Percentiles rank a stretch among this genome's conserved stretches.
These are phyloP conservation scores for Psilocybe sp. DNA, from an alignment of 768 basidiomycete genomes.

Conservation along the genomic window DNA sequence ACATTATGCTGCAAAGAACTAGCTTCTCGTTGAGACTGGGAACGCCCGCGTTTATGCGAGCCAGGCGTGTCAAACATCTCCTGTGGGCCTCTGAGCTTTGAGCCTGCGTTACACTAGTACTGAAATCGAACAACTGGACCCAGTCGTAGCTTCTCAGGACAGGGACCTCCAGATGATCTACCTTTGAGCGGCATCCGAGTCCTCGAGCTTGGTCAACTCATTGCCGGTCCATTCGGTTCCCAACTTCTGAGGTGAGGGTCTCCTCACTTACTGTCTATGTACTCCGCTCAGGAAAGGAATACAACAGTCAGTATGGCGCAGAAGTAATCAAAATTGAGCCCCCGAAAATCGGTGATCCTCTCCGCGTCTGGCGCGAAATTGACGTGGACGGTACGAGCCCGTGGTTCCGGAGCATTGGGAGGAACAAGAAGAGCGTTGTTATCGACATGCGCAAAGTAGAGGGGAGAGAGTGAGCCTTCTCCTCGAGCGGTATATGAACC, in stretches of 20 bases:
- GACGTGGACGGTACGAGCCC: slow-evolving; percentile 71
- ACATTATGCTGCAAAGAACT: too few species aligned
- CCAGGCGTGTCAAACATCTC: too few species aligned
- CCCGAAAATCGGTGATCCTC: slow-evolving; percentile 59
- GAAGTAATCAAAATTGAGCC: slow-evolving; percentile 74
- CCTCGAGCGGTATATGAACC: not conserved
- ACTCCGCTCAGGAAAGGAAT: not conserved
- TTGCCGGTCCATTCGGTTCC: slow-evolving; percentile 72
- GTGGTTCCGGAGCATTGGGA: slow-evolving; percentile 69
- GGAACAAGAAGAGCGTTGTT: slow-evolving; percentile 74
- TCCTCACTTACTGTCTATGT: not conserved
- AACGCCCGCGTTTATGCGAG: too few species aligned
- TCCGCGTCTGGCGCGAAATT: slow-evolving; percentile 69
- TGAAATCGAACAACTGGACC: too few species aligned
- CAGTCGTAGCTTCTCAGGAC: too few species aligned
- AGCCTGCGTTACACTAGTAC: too few species aligned
- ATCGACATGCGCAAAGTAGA: slow-evolving; percentile 41
- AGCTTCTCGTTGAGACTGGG: too few species aligned
- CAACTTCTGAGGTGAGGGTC: slow-evolving; percentile 61
- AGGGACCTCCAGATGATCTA: slow-evolving; percentile 24
- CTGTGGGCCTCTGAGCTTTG: too few species aligned
- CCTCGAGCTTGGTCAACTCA: slow-evolving; percentile 67
- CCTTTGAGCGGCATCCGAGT: slow-evolving; percentile 64
- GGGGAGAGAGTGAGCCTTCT: slow-evolving; percentile 28
- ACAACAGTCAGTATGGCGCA: slow-evolving; percentile 61